A percentile compares a stretch with the other conserved stretches of the same genome.
Conservation (phyloP, 75 land plant species). For the Larix kaempferi region DNA sequence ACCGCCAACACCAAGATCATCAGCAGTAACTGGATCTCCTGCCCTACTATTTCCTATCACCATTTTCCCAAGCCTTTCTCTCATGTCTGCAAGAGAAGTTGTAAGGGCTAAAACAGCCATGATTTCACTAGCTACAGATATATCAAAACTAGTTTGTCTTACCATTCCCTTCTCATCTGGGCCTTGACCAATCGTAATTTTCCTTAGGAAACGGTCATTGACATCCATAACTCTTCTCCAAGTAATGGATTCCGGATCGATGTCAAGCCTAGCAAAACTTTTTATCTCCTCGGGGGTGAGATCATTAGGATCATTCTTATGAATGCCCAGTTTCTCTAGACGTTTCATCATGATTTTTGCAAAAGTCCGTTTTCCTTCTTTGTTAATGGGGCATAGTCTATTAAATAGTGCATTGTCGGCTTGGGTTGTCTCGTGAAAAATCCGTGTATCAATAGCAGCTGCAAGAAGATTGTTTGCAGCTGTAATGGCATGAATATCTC, state of each 20-base stretch:
- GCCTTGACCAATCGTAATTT: conserved; percentile 88
- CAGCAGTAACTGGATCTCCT: conserved; percentile 93
- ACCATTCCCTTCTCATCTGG: conserved; percentile 95
- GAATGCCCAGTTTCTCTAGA: conserved; percentile 77
- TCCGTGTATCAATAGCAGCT: conserved; percentile 94
- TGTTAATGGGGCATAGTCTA: conserved; percentile 42
- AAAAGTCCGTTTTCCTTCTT: conserved; percentile 40
- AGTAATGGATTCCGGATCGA: conserved; percentile 80
- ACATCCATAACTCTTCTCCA: conserved; percentile 99
- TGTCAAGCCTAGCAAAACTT: conserved; percentile 75
- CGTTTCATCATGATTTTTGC: conserved; percentile 80
- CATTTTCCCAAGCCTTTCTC: conserved; percentile 91
- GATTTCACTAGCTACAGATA: conserved; percentile 96
- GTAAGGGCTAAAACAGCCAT: conserved; percentile 99
- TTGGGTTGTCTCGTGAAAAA: conserved; percentile 86
- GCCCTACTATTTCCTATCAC: conserved; percentile 92
- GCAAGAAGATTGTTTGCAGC: conserved; percentile 97
- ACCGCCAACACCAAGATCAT: conserved; percentile 95
- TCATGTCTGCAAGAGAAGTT: conserved; percentile 92
- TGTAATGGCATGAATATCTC: conserved; percentile 97
- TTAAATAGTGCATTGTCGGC: conserved; percentile 92
- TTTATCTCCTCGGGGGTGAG: conserved; percentile 77
- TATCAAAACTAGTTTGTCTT: conserved; percentile 96
- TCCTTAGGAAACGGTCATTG: conserved; percentile 91
- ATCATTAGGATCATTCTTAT: conserved; percentile 74